Evolutionary conservation across 371 early-diverging fungal genomes (phyloP), one percentile per base, ranked within the genome.

Genomic region (Mortierella sp.): DNA sequence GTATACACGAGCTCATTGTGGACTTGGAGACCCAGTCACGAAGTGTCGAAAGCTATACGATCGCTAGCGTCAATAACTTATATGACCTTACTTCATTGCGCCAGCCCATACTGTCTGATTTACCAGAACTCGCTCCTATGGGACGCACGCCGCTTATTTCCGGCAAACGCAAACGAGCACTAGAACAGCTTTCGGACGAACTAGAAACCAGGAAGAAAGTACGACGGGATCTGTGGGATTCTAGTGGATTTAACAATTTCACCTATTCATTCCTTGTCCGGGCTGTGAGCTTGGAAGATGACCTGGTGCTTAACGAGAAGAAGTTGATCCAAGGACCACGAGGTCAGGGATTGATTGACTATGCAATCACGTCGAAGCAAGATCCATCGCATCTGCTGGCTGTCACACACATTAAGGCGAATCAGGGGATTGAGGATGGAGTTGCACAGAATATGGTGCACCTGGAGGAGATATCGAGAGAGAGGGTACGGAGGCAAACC

Each of bases 271-370:
- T 43, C 43, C 43, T 43, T 43, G 43, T 43, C 6, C 43, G 43
- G 4, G 43, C 19, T 43, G 43, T 19, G 43, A 17, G 6, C 30
- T 50, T 50, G 17, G 50, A 15, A 17, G 31, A 50, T 30, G 30
- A 50, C 30, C 27, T 30, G n/a, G 31, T 30, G 4, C 17, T 30
- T n/a, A 30, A 50, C 50, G 30, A 30, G 30, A 50, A 50, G 50
- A 50, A 50, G 50, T 30, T 50, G 50, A 50, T 50, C 27, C 27
- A 50, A 26, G 31, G 19, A 43, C 43, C 43, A 43, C 43, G 43
- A 43, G 43, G 43, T 6, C 12, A 43, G 43, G 43, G 43, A 9
- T 17, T 43, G 19, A 17, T 19, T 17, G 43, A 43, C 43, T 43
- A 9, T 43, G 12, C 43, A 43, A 19, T 43, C 43, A 43, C 17